Base-by-base conservation (phyloP, 805 yeast species). In the Candida hispaniensis region DNA sequence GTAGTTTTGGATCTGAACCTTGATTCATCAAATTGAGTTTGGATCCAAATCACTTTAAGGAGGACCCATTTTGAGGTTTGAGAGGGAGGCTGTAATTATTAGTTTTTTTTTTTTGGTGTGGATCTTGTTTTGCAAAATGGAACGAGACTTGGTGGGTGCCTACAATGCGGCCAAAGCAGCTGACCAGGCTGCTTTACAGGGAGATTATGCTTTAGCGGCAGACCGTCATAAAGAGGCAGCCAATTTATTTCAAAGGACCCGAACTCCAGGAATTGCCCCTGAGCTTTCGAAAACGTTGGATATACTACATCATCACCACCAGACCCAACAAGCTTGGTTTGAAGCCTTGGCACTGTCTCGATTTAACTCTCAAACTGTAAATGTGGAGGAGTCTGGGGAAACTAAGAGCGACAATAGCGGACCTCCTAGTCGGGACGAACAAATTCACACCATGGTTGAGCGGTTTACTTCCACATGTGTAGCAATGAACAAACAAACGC, bases 161-260 rank as follows among this genome's bases (percentile, higher is more conserved):
- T n/a, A n/a, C n/a, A n/a, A n/a, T n/a, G n/a, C 24, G n/a, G 36
- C 36, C 10, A 32, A 32, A 13, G 16, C 36, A 16, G 36, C 36
- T 0, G 23, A 22, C 5, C 17, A 21, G 4, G 36, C 36, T 7
- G 28, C 24, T 3, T 27, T 28, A 10, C 23, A 32, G 14, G 14
- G 16, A 9, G 36, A 32, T n/a, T 32, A 17, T n/a, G 28, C 28
- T 14, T 23, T 23, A 18, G 36, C 36, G 27, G 18, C 18, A 1
- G 28, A 22, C 11, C 23, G 24, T 7, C 36, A 32, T 23, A 32
- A 32, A n/a, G 36, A 32, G 28, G 36, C 36, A 2, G 36, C 36
- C 12, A 4, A 5, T 12, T 18, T 23, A 11, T 18, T 32, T 1
- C 4, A 18, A 4, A 17, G 14, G 28, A 22, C 36, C 14, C 23